Evolutionary conservation across 495 filamentous ascomycete species (phyloP), one percentile per base, ranked within the genome.

Genomic region (Glonium stellatum): DNA sequence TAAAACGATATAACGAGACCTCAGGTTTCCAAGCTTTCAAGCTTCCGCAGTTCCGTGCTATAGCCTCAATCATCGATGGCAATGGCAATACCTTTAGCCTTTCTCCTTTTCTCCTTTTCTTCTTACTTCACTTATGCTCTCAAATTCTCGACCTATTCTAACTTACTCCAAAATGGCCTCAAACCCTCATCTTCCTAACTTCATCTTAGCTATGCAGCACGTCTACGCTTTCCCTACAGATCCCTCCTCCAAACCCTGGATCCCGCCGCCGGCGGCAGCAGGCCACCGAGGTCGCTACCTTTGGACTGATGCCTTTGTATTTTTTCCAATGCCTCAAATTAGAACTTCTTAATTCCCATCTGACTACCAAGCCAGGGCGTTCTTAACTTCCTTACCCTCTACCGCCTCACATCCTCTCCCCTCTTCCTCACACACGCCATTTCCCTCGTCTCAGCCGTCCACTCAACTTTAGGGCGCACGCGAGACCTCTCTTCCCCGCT

Each of bases 221-320:
- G 36, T 61, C 34, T 62, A 62, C 46, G 18, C 27, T 15, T 56
- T 49, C 12, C 50, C 56, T 19, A 50, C 21, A 5, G 6, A 31
- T 5, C 11, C 37, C 21, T 12, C 54, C 68, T 5, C 73, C 70
- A 0, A 57, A 58, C 11, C 62, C 56, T 74, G 79, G 79, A 73
- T 59, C 6, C 77, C 78, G 9, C 78, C 79, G 0, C 76, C 73
- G 0, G 74, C 72, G 35, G 79, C 81, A 0, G 83, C 80, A n/a
- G 84, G 83, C 10, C 82, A 86, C 61, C 75, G 70, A n/a, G 85
- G 85, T 36, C 77, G 85, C 19, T 87, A 87, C 65, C 76, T 87
- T 4, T 58, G 35, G 55, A 58, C 55, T 9, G 54, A 36, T 44
- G 15, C 27, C 27, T 44, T 15, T 56, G n/a, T 31, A 31, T 6